Base-by-base conservation (phyloP, 2,329 filamentous ascomycete species). In the Diaporthe humulicola region DNA sequence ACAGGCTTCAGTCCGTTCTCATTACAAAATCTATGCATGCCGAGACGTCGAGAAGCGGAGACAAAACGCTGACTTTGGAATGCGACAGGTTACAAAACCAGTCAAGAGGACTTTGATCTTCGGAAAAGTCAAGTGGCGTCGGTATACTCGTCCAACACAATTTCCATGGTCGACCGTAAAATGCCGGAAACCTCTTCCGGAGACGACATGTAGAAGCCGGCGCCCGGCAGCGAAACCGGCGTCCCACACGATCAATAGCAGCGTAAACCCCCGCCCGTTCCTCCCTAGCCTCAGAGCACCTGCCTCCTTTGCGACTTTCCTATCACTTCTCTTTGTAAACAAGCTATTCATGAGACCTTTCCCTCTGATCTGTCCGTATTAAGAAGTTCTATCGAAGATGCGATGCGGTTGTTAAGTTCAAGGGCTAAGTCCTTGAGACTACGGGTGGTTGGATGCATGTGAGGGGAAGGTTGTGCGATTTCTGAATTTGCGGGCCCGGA, bases 41-140 rank as follows among this genome's bases (percentile, higher is more conserved):
- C 56, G 56, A 58, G 56, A 58, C 56, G 56, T 14, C 6, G 56
- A 58, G 56, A 58, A 38, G 56, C 22, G 56, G 56, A 58, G 56
- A 58, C 56, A 10, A 2, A 58, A 38, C 25, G 56, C 56, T 7
- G 56, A n/a, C 56, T 14, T 38, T 17, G 12, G 7, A 58, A 58
- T 38, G 10, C 33, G 56, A 58, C 5, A 25, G 33, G 56, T 19
- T 38, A 6, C 17, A 25, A 25, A 58, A 40, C 22, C 56, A 17
- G 56, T 58, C 56, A 58, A 12, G 22, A 17, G 56, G 33, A 25
- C 56, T 58, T 38, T 58, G 2, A 17, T 58, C 56, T 58, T 58
- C 56, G 56, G 56, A 58, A 25, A 58, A 25, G 56, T 58, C 56
- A 25, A 58, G 3, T 58, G 10, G 15, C 8, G 17, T 38, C 33